Conservation (phyloP, 192 early-diverging fungal genomes). For the Coemansia guatemalensis region DNA sequence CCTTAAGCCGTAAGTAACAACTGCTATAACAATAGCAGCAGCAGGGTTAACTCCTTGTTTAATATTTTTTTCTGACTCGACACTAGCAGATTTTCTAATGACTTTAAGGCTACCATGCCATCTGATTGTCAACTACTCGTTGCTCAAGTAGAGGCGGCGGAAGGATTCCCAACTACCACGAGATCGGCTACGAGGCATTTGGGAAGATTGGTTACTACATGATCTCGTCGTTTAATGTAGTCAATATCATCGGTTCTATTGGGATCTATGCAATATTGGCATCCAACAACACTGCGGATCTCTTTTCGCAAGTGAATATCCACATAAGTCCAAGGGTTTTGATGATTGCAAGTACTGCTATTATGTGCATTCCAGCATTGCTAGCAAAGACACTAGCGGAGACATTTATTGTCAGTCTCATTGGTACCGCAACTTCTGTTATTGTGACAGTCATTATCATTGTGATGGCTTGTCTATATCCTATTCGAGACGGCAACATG, state of each 20-base stretch:
- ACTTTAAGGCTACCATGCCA: background rate
- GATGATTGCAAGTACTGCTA: conserved; percentile 49
- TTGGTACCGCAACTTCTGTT: conserved; percentile 64
- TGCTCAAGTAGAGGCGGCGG: conserved; percentile 35
- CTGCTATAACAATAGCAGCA: background rate
- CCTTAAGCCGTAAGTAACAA: conserved; percentile 45
- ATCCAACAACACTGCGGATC: conserved; percentile 38
- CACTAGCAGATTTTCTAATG: too few species aligned
- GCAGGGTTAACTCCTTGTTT: too few species aligned
- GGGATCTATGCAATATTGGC: conserved; percentile 44
- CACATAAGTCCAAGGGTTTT: conserved; percentile 31
- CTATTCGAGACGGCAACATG: conserved; percentile 31
- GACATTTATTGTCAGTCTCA: conserved; percentile 63
- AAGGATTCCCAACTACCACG: conserved; percentile 38
- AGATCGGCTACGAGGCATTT: conserved; percentile 46
- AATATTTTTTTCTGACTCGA: background rate
- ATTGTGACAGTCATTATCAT: conserved; percentile 62
- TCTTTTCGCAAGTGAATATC: conserved; percentile 31
- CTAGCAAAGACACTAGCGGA: conserved; percentile 72
- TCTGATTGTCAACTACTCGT: background rate
- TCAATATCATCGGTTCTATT: conserved; percentile 45
- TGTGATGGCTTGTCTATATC: conserved; percentile 46
- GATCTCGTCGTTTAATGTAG: conserved; percentile 41
- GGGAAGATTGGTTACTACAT: conserved; percentile 40
- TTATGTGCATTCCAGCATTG: conserved; percentile 65